Percentiles rank a stretch among this genome's conserved stretches.
These are phyloP conservation scores for Hyphodiscus sp. DNA, from an alignment of 2,329 filamentous ascomycete species.

Conservation along the genomic window DNA sequence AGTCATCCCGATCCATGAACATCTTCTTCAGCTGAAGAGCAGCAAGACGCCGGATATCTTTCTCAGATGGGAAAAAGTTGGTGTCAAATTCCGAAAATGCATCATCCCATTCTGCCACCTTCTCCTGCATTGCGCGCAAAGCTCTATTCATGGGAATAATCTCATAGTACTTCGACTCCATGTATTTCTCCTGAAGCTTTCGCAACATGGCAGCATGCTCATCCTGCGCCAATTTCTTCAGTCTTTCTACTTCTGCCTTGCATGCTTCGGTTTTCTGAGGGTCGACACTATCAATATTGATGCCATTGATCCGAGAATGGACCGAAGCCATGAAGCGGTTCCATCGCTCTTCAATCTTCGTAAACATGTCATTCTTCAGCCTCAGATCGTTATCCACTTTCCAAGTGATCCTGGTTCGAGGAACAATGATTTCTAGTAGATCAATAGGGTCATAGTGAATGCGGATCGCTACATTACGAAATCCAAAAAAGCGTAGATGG, in stretches of 20 bases:
- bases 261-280: slow-evolving; percentile 82
- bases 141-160: slow-evolving; percentile 89
- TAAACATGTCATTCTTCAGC: slow-evolving; percentile 88
- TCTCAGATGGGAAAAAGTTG: slow-evolving; percentile 89
- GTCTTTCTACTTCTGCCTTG: slow-evolving; percentile 69
- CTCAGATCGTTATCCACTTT: slow-evolving; percentile 92
- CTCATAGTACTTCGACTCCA: slow-evolving; percentile 92
- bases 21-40: slow-evolving; percentile 91
- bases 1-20: slow-evolving; percentile 78
- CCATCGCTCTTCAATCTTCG: slow-evolving; percentile 73
- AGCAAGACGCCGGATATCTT: slow-evolving; percentile 87
- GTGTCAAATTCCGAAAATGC: slow-evolving; percentile 86
- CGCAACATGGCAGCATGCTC: slow-evolving; percentile 69
- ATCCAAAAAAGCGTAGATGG: slow-evolving; percentile 88
- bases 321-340: slow-evolving; percentile 85
- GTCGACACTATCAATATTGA: slow-evolving; percentile 84
- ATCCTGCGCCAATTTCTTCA: slow-evolving; percentile 74
- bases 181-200: slow-evolving; percentile 83
- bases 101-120: slow-evolving; percentile 87
- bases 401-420: slow-evolving; percentile 86
- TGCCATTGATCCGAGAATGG: slow-evolving; percentile 73
- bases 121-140: slow-evolving; percentile 85
- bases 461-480: slow-evolving; percentile 75
- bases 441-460: slow-evolving; percentile 92
- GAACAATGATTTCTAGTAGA: slow-evolving; percentile 89